A percentile compares a stretch with the other conserved stretches of the same genome.
Evolutionary conservation across 768 basidiomycete species (phyloP).

Genomic region (Macrolepiota albuminosa): DNA sequence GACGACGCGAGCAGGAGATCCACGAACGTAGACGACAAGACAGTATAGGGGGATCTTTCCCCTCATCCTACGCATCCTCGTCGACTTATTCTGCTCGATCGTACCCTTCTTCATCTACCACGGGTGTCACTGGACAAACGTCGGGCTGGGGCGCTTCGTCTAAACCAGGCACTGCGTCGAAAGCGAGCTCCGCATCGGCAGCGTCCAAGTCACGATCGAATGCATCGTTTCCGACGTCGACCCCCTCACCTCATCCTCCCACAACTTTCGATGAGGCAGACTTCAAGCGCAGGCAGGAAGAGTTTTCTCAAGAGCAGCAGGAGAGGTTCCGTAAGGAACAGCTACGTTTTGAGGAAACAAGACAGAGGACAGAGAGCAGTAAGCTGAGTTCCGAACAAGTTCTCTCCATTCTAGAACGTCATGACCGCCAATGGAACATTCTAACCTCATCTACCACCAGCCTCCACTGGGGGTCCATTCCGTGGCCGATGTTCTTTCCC

Average conservation of each 20-base stretch:
- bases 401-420: slow-evolving; percentile 48
- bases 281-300: slow-evolving; percentile 59
- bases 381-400: slow-evolving; percentile 55
- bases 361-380: slow-evolving; percentile 42
- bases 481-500: slow-evolving; percentile 66
- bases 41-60: slow-evolving; percentile 27
- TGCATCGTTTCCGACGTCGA: slow-evolving; percentile 20
- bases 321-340: slow-evolving; percentile 69
- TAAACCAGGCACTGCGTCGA: slow-evolving; percentile 19
- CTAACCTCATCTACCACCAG: slow-evolving; percentile 30
- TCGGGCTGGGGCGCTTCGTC: slow-evolving; percentile 24
- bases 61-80: slow-evolving; percentile 20
- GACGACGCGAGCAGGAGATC: slow-evolving; percentile 39
- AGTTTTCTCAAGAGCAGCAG: slow-evolving; percentile 59
- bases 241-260: slow-evolving; percentile 16
- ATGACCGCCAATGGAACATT: slow-evolving; percentile 59
- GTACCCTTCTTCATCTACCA: slow-evolving; percentile 6
- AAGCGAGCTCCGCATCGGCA: slow-evolving; percentile 19
- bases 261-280: slow-evolving; percentile 39
- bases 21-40: slow-evolving; percentile 44
- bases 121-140: slow-evolving; percentile 20
- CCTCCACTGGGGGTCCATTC: slow-evolving; percentile 63
- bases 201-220: slow-evolving; percentile 21
- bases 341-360: slow-evolving; percentile 54
- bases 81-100: slow-evolving; percentile 8